These are phyloP conservation scores for Syncephalastrum monosporum DNA, from an alignment of 371 early-diverging fungal genomes.

Conservation along the genomic window DNA sequence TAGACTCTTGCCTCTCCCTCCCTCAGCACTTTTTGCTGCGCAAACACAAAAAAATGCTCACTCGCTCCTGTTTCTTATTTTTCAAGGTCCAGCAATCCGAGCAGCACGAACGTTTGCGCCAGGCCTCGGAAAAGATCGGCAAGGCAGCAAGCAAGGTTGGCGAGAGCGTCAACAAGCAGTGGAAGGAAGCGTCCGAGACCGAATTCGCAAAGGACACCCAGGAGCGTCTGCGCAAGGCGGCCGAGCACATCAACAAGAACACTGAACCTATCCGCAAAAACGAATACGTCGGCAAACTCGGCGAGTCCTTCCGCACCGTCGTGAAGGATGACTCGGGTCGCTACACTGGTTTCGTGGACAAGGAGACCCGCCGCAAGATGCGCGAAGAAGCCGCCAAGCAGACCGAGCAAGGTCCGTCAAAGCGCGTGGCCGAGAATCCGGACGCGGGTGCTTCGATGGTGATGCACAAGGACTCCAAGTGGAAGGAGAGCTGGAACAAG, in stretches of 20 bases:
- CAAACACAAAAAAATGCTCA: neutral
- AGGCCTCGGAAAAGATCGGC: conserved; percentile 76
- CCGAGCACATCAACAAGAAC: conserved; percentile 59
- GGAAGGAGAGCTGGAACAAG: conserved; percentile 90
- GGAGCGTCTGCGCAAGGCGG: conserved; percentile 65
- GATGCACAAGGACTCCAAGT: conserved; percentile 86
- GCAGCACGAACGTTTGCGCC: conserved; percentile 57
- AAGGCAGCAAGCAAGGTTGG: conserved; percentile 78
- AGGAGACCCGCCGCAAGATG: conserved; percentile 68
- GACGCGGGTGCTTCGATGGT: conserved; percentile 89
- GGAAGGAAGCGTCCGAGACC: conserved; percentile 84
- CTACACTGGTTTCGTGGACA: conserved; percentile 78
- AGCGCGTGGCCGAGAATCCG: conserved; percentile 43
- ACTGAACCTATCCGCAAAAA: conserved; percentile 79
- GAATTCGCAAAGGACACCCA: conserved; percentile 81
- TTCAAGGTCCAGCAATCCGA: conserved; percentile 38
- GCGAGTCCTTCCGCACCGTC: conserved; percentile 67
- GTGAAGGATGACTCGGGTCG: conserved; percentile 73
- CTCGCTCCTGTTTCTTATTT: neutral
- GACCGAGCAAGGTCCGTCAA: conserved; percentile 13
- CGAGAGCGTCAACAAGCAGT: conserved; percentile 70
- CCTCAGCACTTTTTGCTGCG: neutral
- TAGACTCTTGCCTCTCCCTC: neutral
- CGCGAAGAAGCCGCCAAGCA: conserved; percentile 51
- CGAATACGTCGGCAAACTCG: conserved; percentile 69